Conservation (phyloP, 139 green algal species). For the Ostreobium quekettii region DNA sequence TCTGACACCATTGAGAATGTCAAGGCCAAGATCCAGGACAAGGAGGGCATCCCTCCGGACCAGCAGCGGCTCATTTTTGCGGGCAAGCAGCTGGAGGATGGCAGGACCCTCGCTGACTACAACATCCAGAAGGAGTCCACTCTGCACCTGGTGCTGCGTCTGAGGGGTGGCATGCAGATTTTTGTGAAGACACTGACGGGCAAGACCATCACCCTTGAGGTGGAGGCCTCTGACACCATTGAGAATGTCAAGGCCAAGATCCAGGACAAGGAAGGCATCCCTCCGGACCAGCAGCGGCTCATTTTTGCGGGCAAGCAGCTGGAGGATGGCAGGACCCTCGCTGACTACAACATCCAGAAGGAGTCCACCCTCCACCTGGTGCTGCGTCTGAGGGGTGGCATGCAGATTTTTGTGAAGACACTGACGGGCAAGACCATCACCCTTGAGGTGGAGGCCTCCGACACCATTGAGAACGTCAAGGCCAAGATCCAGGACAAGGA, state of each 20-base stretch:
- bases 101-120: slow-evolving; percentile 86
- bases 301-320: slow-evolving; percentile 98
- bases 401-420: slow-evolving; percentile 92
- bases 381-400: slow-evolving; percentile 58
- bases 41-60: slow-evolving; percentile 76
- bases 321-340: slow-evolving; percentile 89
- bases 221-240: slow-evolving; percentile 75
- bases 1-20: slow-evolving; percentile 82
- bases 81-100: slow-evolving; percentile 93
- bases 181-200: slow-evolving; percentile 69
- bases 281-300: slow-evolving; percentile 92
- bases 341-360: slow-evolving; percentile 98
- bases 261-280: slow-evolving; percentile 63
- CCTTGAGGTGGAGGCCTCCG: slow-evolving; percentile 39
- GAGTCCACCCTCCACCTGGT: slow-evolving; percentile 68
- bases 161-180: slow-evolving; percentile 56
- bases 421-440: slow-evolving; percentile 78
- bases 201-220: slow-evolving; percentile 90
- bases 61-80: slow-evolving; percentile 93
- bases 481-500: slow-evolving; percentile 95
- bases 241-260: slow-evolving; percentile 82
- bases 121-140: slow-evolving; percentile 90
- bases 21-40: slow-evolving; percentile 58
- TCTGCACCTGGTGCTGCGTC: slow-evolving; percentile 73
- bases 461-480: slow-evolving; percentile 91